Base-by-base conservation (phyloP, 2,329 filamentous ascomycete genomes). In the Beauveria rudraprayagi region DNA sequence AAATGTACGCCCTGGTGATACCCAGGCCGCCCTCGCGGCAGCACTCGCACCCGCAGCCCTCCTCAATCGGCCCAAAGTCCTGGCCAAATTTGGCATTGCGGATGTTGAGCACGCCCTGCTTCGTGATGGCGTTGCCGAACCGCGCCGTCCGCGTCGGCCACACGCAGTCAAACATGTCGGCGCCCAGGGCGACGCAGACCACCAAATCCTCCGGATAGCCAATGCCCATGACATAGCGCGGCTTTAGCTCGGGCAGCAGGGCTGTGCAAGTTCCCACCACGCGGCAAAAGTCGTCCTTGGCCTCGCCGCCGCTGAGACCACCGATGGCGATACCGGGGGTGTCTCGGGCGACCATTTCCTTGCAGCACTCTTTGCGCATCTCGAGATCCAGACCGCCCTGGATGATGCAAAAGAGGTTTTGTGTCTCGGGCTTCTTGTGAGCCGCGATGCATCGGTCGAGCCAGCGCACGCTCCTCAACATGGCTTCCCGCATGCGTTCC, bases 151-250 rank as follows among this genome's bases (percentile, higher is more conserved):
- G 83, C 5, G 94, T 97, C 1, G 94, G 95, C 94, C 94, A 99
- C 7, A 99, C 94, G 71, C 95, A 99, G 76, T 99, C 94, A 72
- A 99, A 99, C 94, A 99, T 99, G 75, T 99, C 94, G 54, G 94
- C 94, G 3, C 94, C 94, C 0, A 99, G 81, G 1, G 94, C 94
- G 4, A 97, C 87, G 58, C 91, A 95, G 44, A 99, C 92, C 2
- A 99, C 84, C 61, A 99, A 80, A 70, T 99, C 94, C 76, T 97
- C 94, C 1, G 94, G 94, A 73, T 97, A 99, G 14, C 94, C 92
- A 67, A 99, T 94, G 19, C 94, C 94, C 95, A 99, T 99, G 61
- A 99, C 93, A 76, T 99, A 99, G 72, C 94, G 84, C n/a, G 94
- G 94, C 75, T 99, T 99, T 64, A 90, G 79, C 62, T 93, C 88